Conservation (phyloP, 139 green algal genomes). For the Chlamydomonas urium region DNA sequence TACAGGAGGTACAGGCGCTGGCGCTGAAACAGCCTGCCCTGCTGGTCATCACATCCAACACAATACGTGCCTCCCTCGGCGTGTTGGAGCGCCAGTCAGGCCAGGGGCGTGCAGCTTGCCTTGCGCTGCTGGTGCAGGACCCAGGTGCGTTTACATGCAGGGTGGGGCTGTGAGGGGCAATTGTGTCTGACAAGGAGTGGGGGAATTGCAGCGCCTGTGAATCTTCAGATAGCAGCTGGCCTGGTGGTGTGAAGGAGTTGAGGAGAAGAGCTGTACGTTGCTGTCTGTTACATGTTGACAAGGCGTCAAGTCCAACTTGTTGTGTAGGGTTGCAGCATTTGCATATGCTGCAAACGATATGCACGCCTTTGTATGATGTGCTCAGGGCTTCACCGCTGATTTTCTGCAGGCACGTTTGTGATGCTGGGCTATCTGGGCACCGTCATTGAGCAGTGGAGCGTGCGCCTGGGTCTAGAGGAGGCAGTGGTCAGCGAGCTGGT, state of each 20-base stretch:
- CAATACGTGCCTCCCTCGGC: not conserved
- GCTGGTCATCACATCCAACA: conserved; percentile 9
- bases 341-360: too few species aligned
- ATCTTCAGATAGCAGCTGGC: too few species aligned
- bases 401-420: conserved; percentile 17
- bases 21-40: conserved; percentile 9
- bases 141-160: conserved; percentile 14
- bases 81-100: conserved; percentile 10
- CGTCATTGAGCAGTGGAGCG: not conserved
- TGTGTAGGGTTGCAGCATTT: too few species aligned
- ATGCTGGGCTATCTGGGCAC: conserved; percentile 16
- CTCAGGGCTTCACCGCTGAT: too few species aligned
- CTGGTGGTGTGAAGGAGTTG: too few species aligned
- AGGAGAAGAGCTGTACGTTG: too few species aligned
- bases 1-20: not conserved
- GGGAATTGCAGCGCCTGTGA: too few species aligned
- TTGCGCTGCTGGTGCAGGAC: conserved; percentile 27
- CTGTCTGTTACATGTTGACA: too few species aligned
- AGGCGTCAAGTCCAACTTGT: too few species aligned
- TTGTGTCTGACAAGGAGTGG: too few species aligned
- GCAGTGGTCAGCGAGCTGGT: conserved; percentile 26
- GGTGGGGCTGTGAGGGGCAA: too few species aligned
- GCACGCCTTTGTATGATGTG: too few species aligned
- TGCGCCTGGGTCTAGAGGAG: conserved; percentile 1
- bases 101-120: not conserved